A percentile compares a stretch with the other conserved stretches of the same genome.
These are phyloP conservation scores for Erodium texanum DNA, from an alignment of 441 rosid species.

Conservation along the genomic window DNA sequence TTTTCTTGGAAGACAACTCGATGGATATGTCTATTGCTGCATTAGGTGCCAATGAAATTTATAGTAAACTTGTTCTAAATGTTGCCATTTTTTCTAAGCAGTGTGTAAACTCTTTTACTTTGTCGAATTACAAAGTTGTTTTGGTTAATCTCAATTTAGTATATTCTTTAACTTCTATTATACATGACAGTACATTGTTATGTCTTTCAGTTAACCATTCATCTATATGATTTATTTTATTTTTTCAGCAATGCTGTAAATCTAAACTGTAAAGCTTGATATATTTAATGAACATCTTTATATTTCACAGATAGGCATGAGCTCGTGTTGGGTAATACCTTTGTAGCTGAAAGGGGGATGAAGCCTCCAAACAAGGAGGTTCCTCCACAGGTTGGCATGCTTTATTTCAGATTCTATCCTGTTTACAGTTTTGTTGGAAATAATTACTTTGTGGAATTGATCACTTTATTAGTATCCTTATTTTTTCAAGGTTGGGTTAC, in stretches of 20 bases:
- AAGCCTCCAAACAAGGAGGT: conserved; percentile 62
- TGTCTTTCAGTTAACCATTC: neutral
- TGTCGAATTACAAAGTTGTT: neutral
- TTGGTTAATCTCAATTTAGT: neutral
- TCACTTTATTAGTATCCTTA: too few species aligned
- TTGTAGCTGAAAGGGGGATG: conserved; percentile 40
- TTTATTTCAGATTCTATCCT: too few species aligned
- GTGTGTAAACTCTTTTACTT: neutral
- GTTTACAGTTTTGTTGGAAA: too few species aligned
- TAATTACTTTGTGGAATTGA: too few species aligned
- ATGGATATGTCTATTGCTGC: neutral
- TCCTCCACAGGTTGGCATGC: conserved; percentile 46
- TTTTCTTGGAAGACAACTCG: neutral
- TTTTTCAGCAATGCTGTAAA: neutral
- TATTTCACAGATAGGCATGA: conserved; percentile 68
- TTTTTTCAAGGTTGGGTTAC: too few species aligned
- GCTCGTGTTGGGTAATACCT: conserved; percentile 72
- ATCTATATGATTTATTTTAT: neutral
- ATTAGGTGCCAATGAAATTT: neutral
- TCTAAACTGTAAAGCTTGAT: neutral
- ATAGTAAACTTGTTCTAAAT: neutral
- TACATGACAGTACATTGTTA: neutral
- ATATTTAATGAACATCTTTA: conserved; percentile 14
- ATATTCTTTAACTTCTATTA: neutral
- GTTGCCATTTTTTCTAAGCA: neutral